These are phyloP conservation scores for Colletotrichum agaves DNA, from an alignment of 2,329 filamentous ascomycete genomes.

Conservation along the genomic window DNA sequence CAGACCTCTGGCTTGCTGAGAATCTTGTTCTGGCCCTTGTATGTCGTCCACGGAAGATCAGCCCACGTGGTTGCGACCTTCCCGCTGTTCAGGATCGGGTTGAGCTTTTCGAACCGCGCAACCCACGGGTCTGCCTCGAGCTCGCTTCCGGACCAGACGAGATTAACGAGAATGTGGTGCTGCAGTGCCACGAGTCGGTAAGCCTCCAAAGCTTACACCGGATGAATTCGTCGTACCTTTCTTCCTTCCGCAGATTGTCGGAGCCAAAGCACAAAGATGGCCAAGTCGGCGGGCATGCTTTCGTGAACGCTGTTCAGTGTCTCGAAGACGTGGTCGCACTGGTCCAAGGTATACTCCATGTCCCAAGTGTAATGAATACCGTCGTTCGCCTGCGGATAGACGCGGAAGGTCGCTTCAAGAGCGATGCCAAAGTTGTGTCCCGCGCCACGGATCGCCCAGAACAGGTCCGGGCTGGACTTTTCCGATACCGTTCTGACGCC, in stretches of 20 bases:
- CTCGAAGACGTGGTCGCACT: constrained; percentile 47
- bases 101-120: not conserved
- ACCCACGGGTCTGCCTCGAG: constrained; percentile 18
- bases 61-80: constrained; percentile 19
- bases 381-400: constrained; percentile 46
- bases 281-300: constrained; percentile 42
- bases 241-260: constrained; percentile 36
- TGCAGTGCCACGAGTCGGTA: not conserved
- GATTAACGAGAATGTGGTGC: constrained; percentile 29
- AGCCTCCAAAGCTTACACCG: constrained; percentile 39
- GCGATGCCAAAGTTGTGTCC: constrained; percentile 63
- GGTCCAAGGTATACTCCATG: constrained; percentile 41
- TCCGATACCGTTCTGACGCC: constrained; percentile 40
- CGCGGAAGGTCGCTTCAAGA: constrained; percentile 55
- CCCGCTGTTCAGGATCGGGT: constrained; percentile 7
- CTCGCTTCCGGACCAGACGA: constrained; percentile 25
- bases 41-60: constrained; percentile 26
- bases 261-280: constrained; percentile 49
- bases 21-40: constrained; percentile 28
- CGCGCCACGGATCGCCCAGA: constrained; percentile 62
- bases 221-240: constrained; percentile 39
- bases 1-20: constrained; percentile 30
- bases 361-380: constrained; percentile 42
- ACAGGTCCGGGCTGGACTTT: constrained; percentile 49
- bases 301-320: constrained; percentile 47